Evolutionary conservation across 73 alveolate genomes (phyloP), one percentile per base, ranked within the genome.

Genomic region (Paramecium bursaria): DNA sequence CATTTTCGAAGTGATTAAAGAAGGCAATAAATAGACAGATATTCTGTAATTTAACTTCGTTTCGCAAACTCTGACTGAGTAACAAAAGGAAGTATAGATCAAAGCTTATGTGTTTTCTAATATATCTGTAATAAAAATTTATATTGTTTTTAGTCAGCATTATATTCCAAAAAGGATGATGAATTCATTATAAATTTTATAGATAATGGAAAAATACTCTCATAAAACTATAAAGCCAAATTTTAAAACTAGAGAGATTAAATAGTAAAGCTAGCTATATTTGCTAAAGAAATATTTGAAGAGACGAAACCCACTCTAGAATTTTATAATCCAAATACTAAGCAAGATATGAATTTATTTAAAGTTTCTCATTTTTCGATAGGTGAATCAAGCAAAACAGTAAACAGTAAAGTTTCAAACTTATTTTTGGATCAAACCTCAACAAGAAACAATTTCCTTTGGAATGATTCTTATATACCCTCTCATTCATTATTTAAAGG

Each of bases 401-500:
- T 67, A 6, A 67, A 44, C 10, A 25, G 42, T 6, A 67, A 67
- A 67, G 82, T 67, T 0, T 25, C 82, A 1, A 67, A 67, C 55
- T 42, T 67, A 17, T 67, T 67, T 33, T 67, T 67, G 33, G 82
- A 67, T 39, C 44, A 42, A 17, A 57, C 44, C 7, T 67, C 82
- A 42, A 67, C 82, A 14, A 67, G 27, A 67, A 67, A 67, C 21
- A 39, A 67, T 67, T 67, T 67, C 39, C 27, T 67, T 5, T 67
- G 82, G 82, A 67, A 67, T 67, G 82, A 67, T 67, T 67, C 82
- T 31, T 67, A 67, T 42, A 67, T 67, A 9, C 82, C 82, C 21
- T 44, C 82, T 11, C 82, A 67, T 67, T 67, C 82, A 1, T 67
- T 67, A 67, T n/a, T 67, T 0, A 67, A 67, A 42, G 44, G 60